phyloP scores from a whole-genome alignment of 148 eudicot genomes.

The Selenicereus undatus region DNA sequence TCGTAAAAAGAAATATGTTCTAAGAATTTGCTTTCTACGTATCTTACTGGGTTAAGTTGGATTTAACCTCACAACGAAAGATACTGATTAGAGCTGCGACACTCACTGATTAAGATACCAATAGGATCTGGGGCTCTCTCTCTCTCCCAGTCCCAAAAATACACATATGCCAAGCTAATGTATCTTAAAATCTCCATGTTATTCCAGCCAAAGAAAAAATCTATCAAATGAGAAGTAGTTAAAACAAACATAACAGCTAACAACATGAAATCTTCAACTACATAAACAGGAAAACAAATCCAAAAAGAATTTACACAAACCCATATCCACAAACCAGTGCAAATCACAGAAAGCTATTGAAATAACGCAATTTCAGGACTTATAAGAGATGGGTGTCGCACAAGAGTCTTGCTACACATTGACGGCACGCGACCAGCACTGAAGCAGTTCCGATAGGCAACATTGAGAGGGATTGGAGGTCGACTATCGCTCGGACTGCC shows the following conservation, averaged over 20 bases:
- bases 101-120: background rate
- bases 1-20: no score
- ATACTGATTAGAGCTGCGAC: background rate
- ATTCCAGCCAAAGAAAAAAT: background rate
- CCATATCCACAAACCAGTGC: background rate
- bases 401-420: conserved; percentile 43
- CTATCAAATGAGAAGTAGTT: background rate
- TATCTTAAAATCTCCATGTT: background rate
- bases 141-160: background rate
- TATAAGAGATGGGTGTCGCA: conserved; percentile 75
- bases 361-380: conserved; percentile 10
- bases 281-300: no score
- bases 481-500: conserved; percentile 44
- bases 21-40: no score
- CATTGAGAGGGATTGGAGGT: conserved; percentile 57
- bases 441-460: conserved; percentile 40
- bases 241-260: background rate
- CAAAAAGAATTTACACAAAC: background rate
- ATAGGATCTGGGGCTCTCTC: background rate
- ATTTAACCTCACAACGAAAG: background rate
- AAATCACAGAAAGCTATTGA: background rate
- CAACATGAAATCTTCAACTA: background rate
- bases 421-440: conserved; percentile 24
- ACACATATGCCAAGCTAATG: background rate
- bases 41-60: no score